Base-by-base conservation (phyloP, 208 protist genomes). In the Endotrypanum monterogeii region DNA sequence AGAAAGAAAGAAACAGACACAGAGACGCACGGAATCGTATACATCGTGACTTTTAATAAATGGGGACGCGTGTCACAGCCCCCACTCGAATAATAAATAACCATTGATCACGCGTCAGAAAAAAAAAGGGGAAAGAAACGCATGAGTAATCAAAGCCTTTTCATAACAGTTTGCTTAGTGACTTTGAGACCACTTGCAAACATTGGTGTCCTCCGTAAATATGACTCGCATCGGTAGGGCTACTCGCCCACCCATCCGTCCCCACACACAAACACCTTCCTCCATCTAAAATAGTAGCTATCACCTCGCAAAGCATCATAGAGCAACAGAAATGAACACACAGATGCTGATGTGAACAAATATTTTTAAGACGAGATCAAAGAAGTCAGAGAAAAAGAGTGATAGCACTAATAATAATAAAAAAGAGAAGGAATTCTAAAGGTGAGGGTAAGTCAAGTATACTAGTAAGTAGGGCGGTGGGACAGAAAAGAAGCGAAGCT, bases 1-100 rank as follows among this genome's bases (percentile, higher is more conserved):
- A 48, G 65, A 80, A 71, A 62, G 60, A 67, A 72, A 68, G 37
- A 72, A 63, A 41, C 32, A 63, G 28, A 60, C 25, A 37, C 12
- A 8, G 9, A 16, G 32, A 41, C 18, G 41, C 3, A 39, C 32
- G 5, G 32, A 18, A 35, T 16, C 32, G 58, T 35, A 44, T 65
- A 41, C 63, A 55, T 68, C 41, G 39, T 3, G 48, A 39, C 16
- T 6, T 39, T 37, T 18, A 55, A 68, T 37, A 54, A 28, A 14
- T 55, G 28, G 3, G 28, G 16, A 28, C 12, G 11, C 12, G 41
- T 11, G 35, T 9, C 41, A 46, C 41, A 3, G 9, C 9, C 41
- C 3, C 41, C 41, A 46, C 41, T 9, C 41, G 39, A 44, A 35
- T 41, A 0, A 23, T 5, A 18, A 32, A 32, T 11, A 35, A 28